Conservation (phyloP, 2,329 filamentous ascomycete genomes). For the Calonectria honghensis region DNA sequence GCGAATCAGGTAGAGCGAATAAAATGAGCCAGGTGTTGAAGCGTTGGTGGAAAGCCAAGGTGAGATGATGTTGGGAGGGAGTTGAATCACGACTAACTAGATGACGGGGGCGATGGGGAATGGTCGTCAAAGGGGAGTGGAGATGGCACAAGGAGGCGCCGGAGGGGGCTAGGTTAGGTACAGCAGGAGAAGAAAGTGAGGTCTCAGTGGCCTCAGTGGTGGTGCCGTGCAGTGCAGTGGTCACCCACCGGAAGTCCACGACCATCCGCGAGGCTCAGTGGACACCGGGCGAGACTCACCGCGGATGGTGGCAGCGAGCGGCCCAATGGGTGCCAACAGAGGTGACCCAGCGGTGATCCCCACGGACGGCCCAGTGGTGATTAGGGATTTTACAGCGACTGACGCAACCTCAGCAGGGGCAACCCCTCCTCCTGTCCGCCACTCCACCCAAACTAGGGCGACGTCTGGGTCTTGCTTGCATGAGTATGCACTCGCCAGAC, state of each 20-base stretch:
- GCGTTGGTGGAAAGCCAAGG: constrained; percentile 39
- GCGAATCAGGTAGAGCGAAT: constrained; percentile 21
- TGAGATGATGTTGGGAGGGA: constrained; percentile 46
- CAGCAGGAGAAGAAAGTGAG: constrained; percentile 33
- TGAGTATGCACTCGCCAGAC: constrained; percentile 29
- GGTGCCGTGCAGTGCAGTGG: constrained; percentile 40
- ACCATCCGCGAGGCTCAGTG: constrained; percentile 30
- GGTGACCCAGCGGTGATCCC: constrained; percentile 31
- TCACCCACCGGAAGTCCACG: constrained; percentile 21
- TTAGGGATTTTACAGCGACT: constrained; percentile 36
- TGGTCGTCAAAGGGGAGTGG: constrained; percentile 39
- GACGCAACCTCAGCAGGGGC: constrained; percentile 40
- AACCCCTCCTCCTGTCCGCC: constrained; percentile 27
- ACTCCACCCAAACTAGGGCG: constrained; percentile 37
- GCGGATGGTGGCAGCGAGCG: constrained; percentile 25
- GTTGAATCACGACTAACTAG: constrained; percentile 39
- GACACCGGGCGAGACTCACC: constrained; percentile 37
- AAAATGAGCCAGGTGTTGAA: constrained; percentile 30
- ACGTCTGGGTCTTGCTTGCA: constrained; percentile 40
- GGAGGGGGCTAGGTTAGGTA: constrained; percentile 43
- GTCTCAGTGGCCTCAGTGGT: constrained; percentile 47
- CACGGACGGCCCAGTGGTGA: constrained; percentile 29
- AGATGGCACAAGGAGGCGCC: constrained; percentile 41
- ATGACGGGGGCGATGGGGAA: constrained; percentile 48
- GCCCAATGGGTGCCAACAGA: constrained; percentile 30